These are phyloP conservation scores for Aquilaria malaccensis DNA, from an alignment of 345 rosid genomes.

Conservation along the genomic window DNA sequence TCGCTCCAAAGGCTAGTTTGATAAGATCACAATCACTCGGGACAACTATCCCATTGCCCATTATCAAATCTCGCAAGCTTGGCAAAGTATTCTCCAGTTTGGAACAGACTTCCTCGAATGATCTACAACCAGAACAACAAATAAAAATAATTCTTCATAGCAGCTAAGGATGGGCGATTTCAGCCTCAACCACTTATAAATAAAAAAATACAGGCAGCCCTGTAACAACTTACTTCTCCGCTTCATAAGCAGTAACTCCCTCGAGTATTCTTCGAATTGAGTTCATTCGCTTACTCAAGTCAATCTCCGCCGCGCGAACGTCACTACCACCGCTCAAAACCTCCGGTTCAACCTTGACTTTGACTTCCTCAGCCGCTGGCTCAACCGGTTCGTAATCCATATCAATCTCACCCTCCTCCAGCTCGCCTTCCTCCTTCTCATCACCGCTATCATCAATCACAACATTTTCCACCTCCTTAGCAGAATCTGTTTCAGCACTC, in stretches of 20 bases:
- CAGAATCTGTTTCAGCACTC: slow-evolving; percentile 7
- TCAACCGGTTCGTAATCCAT: slow-evolving; percentile 39
- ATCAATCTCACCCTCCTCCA: slow-evolving; percentile 99
- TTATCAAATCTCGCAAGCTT: slow-evolving; percentile 43
- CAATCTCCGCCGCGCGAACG: slow-evolving; percentile 25
- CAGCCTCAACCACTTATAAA: background rate
- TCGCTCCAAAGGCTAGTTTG: slow-evolving; percentile 37
- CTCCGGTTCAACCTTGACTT: slow-evolving; percentile 10
- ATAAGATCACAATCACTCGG: slow-evolving; percentile 41
- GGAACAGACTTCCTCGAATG: slow-evolving; percentile 55
- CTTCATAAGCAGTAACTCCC: slow-evolving; percentile 43
- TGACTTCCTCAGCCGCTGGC: slow-evolving; percentile 9
- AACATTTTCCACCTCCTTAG: slow-evolving; percentile 27
- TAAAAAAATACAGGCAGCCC: background rate
- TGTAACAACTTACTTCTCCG: slow-evolving; percentile 60
- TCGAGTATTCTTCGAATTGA: slow-evolving; percentile 49
- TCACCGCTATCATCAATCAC: slow-evolving; percentile 57
- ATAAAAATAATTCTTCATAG: slow-evolving; percentile 7
- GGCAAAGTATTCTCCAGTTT: slow-evolving; percentile 53
- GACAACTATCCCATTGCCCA: slow-evolving; percentile 17
- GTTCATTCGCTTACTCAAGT: slow-evolving; percentile 31
- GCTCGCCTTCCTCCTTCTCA: slow-evolving; percentile 70
- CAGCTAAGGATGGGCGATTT: slow-evolving; percentile 6
- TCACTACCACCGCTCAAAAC: slow-evolving; percentile 17
- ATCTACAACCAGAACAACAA: slow-evolving; percentile 41